Percentiles rank a stretch among this genome's conserved stretches.
Evolutionary conservation across 2,329 filamentous ascomycete species (phyloP).

Genomic region (Monosporascus sp.): DNA sequence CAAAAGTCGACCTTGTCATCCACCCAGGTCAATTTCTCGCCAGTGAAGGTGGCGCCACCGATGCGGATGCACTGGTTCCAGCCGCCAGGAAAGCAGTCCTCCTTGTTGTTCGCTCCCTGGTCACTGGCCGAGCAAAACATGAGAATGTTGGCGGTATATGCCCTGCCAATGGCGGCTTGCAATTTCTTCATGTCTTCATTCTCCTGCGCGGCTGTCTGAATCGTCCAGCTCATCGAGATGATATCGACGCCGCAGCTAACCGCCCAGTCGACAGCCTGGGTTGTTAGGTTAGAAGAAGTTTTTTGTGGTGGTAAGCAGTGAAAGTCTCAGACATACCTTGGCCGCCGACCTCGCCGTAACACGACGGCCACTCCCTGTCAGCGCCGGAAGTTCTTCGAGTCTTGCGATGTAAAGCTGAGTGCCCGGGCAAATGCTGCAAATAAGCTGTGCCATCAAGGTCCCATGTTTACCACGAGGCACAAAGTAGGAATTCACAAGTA

Average conservation of each 20-base stretch:
- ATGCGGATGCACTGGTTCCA: slow-evolving; percentile 2
- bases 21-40: not conserved
- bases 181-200: slow-evolving; percentile 12
- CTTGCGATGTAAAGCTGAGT: slow-evolving; percentile 5
- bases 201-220: slow-evolving; percentile 11
- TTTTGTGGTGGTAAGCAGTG: too few species aligned
- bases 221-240: slow-evolving; percentile 28
- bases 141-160: slow-evolving; percentile 21
- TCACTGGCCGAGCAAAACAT: slow-evolving; percentile 34
- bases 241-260: slow-evolving; percentile 16
- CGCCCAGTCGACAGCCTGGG: slow-evolving; percentile 11
- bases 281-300: not conserved
- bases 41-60: not conserved
- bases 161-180: too few species aligned
- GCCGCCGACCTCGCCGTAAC: too few species aligned
- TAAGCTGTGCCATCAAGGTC: slow-evolving; percentile 24
- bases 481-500: slow-evolving; percentile 21
- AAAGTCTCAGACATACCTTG: too few species aligned
- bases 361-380: slow-evolving; percentile 2
- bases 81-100: not conserved
- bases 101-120: slow-evolving; percentile 8
- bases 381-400: slow-evolving; percentile 11
- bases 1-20: slow-evolving; percentile 1
- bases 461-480: slow-evolving; percentile 23
- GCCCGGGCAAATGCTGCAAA: slow-evolving; percentile 19